These are phyloP conservation scores for Globisporangium emineosum DNA, from an alignment of 352 stramenopile species.

Conservation along the genomic window DNA sequence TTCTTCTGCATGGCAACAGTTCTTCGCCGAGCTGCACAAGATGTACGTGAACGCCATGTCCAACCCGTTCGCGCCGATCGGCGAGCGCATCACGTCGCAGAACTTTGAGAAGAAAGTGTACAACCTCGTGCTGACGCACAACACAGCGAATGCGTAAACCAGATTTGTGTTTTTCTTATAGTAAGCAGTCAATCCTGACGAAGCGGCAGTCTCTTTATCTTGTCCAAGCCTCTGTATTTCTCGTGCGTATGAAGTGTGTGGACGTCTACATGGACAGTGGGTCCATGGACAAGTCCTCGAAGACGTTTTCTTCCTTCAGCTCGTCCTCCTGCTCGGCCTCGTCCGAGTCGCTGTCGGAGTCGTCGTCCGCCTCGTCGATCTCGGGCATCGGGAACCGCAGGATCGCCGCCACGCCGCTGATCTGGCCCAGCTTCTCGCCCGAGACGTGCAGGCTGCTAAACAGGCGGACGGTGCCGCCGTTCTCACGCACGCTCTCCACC, in stretches of 20 bases:
- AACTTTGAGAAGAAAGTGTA: conserved; percentile 80
- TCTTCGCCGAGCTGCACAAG: conserved; percentile 81
- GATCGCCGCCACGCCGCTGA: conserved; percentile 95
- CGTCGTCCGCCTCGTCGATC: conserved; percentile 90
- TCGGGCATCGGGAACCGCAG: conserved; percentile 96
- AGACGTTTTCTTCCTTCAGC: conserved; percentile 34
- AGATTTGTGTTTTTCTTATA: neutral
- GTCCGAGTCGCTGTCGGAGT: conserved; percentile 38
- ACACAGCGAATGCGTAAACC: conserved; percentile 26
- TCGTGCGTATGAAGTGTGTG: too few relatives aligned
- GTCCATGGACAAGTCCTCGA: conserved; percentile 67
- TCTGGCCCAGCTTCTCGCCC: conserved; percentile 93
- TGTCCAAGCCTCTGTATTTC: too few relatives aligned
- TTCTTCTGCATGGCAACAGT: conserved; percentile 29
- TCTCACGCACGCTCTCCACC: conserved; percentile 91
- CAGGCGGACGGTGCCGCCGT: conserved; percentile 90
- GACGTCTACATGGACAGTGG: conserved; percentile 57
- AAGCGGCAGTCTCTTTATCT: neutral
- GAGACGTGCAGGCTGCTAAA: conserved; percentile 96
- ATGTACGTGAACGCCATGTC: conserved; percentile 87
- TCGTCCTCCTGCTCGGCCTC: conserved; percentile 38
- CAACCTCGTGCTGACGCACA: conserved; percentile 74
- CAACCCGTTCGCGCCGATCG: conserved; percentile 80
- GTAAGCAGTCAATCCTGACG: too few relatives aligned
- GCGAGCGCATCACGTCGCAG: conserved; percentile 76